Base-by-base conservation (phyloP, 2,329 filamentous ascomycete species). In the Mollisiaceae sp. region DNA sequence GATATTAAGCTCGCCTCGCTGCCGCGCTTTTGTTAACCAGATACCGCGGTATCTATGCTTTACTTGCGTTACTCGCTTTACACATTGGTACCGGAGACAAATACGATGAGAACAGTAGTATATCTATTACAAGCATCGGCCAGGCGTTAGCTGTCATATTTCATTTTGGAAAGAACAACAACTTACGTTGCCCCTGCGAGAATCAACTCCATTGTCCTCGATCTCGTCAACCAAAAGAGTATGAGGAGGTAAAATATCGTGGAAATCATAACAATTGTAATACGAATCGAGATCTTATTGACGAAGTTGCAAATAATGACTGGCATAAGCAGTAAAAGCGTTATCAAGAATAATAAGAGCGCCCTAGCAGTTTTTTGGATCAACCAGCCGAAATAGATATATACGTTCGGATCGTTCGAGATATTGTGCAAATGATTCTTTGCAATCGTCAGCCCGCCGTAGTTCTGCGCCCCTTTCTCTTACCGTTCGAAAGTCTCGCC, bases 101-200 rank as follows among this genome's bases (percentile, higher is more conserved):
- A 43, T 43, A n/a, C 41, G 12, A 41, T 41, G 12, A 41, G 38
- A 9, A 41, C 38, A 3, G 38, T 41, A 9, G 38, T 2, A 11
- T 41, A 41, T 41, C 38, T 41, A 41, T 2, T 3, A 12, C 3
- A 2, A n/a, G n/a, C n/a, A n/a, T n/a, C n/a, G n/a, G n/a, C n/a
- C n/a, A n/a, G n/a, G n/a, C 38, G 12, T 41, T 41, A 41, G 38
- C 38, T 9, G n/a, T n/a, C n/a, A n/a, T n/a, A n/a, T n/a, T n/a
- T n/a, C n/a, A n/a, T n/a, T n/a, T n/a, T n/a, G n/a, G n/a, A n/a
- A n/a, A n/a, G n/a, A n/a, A n/a, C n/a, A n/a, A n/a, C n/a, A n/a
- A n/a, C 52, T 32, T 56, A 56, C 52, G 52, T 56, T 56, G 52
- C 52, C 4, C 8, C 20, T 32, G 52, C 52, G 22, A 56, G 6